Evolutionary conservation across 345 rosid species (phyloP).

Genomic region (Dovyalis caffra): DNA sequence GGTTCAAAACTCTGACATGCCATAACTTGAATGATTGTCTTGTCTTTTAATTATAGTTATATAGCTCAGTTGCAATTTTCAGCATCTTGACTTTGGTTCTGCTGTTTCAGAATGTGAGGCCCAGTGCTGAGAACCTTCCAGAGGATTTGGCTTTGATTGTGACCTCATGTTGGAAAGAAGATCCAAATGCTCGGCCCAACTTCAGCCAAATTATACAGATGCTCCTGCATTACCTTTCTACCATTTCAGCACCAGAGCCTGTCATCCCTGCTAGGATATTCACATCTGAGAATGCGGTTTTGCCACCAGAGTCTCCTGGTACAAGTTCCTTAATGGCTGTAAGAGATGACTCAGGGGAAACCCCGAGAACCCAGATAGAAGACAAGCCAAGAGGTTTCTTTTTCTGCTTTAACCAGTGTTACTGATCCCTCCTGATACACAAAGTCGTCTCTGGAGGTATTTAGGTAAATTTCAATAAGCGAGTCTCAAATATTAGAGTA

Average conservation of each 20-base stretch:
- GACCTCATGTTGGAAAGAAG: constrained; percentile 97
- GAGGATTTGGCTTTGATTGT: constrained; percentile 72
- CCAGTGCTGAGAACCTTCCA: constrained; percentile 78
- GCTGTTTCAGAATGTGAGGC: constrained; percentile 70
- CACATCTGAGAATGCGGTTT: constrained; percentile 53
- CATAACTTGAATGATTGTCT: not conserved
- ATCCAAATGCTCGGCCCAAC: constrained; percentile 81
- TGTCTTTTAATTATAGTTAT: not conserved
- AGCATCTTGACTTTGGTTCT: constrained; percentile 2
- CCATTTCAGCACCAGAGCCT: constrained; percentile 53
- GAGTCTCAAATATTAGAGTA: constrained; percentile 20
- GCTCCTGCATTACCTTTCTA: constrained; percentile 71
- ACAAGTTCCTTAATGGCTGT: constrained; percentile 75
- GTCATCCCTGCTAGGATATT: constrained; percentile 48
- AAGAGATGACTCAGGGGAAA: constrained; percentile 54
- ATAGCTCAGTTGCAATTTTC: not conserved
- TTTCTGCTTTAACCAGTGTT: constrained; percentile 82
- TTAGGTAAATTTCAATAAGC: constrained; percentile 27
- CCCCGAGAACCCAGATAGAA: constrained; percentile 35
- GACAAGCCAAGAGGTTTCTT: constrained; percentile 60
- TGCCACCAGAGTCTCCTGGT: constrained; percentile 88
- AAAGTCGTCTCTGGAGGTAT: constrained; percentile 8
- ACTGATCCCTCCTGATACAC: constrained; percentile 32
- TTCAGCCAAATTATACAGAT: constrained; percentile 80
- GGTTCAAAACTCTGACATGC: not conserved